Evolutionary conservation across 169 alveolate species (phyloP).

Genomic region (Toxoplasma gondii): DNA sequence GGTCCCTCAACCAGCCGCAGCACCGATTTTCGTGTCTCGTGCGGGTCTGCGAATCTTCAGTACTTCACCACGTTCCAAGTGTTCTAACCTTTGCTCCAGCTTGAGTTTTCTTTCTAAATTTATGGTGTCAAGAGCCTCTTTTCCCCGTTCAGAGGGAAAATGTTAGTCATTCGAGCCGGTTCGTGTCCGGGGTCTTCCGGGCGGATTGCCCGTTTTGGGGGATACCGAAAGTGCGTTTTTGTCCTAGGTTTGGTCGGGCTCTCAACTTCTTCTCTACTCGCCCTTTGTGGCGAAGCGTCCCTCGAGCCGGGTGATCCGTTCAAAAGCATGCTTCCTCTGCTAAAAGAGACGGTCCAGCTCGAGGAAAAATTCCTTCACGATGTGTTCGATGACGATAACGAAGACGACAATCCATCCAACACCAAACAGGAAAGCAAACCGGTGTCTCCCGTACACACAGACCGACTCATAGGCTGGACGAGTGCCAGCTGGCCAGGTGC

Average conservation of each 20-base stretch:
- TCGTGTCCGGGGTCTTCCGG: too few relatives aligned
- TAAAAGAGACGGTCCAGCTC: neutral
- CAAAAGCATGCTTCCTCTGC: neutral
- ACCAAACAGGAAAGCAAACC: neutral
- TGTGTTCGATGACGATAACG: neutral
- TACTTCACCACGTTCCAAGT: too few relatives aligned
- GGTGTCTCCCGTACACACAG: neutral
- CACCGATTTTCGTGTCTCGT: too few relatives aligned
- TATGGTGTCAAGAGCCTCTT: too few relatives aligned
- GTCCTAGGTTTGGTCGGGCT: neutral
- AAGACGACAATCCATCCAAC: neutral
- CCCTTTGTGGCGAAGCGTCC: neutral
- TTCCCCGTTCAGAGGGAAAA: too few relatives aligned
- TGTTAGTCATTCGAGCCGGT: too few relatives aligned
- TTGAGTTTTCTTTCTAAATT: too few relatives aligned
- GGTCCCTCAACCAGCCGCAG: too few relatives aligned
- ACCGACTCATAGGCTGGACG: neutral
- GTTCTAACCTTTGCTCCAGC: too few relatives aligned
- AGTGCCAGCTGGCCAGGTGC: constrained; percentile 14
- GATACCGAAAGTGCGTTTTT: neutral
- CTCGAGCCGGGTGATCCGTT: neutral
- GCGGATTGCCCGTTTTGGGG: too few relatives aligned
- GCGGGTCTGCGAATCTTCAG: too few relatives aligned
- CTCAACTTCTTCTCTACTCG: neutral
- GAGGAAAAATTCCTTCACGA: neutral